phyloP scores from a whole-genome alignment of 345 rosid genomes.

The Gossypium raimondii region DNA sequence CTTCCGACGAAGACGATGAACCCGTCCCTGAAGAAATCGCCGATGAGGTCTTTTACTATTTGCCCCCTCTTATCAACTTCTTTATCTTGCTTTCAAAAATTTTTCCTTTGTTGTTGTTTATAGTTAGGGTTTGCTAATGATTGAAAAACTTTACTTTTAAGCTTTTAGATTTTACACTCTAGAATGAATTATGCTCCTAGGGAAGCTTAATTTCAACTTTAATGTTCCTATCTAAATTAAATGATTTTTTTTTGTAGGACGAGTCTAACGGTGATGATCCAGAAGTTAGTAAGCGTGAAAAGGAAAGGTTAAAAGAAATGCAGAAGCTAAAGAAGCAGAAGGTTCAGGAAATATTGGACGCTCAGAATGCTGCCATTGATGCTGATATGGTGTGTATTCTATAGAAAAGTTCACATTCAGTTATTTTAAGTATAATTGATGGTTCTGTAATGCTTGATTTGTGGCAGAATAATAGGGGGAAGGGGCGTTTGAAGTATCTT shows the following conservation, averaged over 20 bases:
- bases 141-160: not conserved
- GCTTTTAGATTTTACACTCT: not conserved
- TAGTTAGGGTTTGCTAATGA: slow-evolving; percentile 5
- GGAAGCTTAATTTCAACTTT: not conserved
- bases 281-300: slow-evolving; percentile 82
- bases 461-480: slow-evolving; percentile 76
- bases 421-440: not conserved
- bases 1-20: slow-evolving; percentile 65
- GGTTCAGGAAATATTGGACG: slow-evolving; percentile 88
- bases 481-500: slow-evolving; percentile 87
- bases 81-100: not conserved
- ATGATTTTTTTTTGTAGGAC: slow-evolving; percentile 35
- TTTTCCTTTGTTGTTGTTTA: not conserved
- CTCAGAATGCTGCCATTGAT: slow-evolving; percentile 86
- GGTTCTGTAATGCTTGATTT: slow-evolving; percentile 14
- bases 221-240: not conserved
- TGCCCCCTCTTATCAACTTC: not conserved
- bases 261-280: slow-evolving; percentile 34
- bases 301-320: slow-evolving; percentile 80
- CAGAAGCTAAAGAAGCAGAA: slow-evolving; percentile 83
- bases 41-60: slow-evolving; percentile 24
- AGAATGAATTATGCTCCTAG: not conserved
- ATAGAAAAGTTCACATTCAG: not conserved
- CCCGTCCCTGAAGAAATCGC: slow-evolving; percentile 24
- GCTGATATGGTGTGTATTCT: slow-evolving; percentile 73